phyloP scores from a whole-genome alignment of 1,284 basidiomycete genomes.

The Puccinia novopanici region DNA sequence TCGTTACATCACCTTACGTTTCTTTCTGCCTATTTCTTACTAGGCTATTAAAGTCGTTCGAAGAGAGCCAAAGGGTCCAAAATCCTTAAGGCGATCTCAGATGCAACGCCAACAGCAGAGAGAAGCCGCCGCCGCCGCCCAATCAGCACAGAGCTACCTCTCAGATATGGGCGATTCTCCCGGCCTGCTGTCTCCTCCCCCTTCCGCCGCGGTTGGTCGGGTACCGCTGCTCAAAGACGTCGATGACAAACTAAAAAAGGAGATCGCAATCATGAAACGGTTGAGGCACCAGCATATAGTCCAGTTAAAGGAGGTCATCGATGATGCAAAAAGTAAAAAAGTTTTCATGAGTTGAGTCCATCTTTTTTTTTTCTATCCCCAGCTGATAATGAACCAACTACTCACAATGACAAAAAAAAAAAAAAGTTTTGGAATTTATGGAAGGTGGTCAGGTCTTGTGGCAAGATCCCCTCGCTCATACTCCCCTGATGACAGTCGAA shows the following conservation, averaged over 20 bases:
- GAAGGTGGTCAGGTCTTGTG: constrained; percentile 91
- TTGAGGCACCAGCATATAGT: constrained; percentile 89
- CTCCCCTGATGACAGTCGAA: constrained; percentile 75
- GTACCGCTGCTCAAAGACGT: constrained; percentile 55
- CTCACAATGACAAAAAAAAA: not conserved
- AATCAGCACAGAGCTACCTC: not conserved
- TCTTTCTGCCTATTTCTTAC: not conserved
- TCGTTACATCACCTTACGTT: not conserved
- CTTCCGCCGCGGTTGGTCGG: not conserved
- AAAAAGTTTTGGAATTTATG: constrained; percentile 90
- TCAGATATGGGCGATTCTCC: not conserved
- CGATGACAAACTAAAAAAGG: constrained; percentile 77
- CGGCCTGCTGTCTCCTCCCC: not conserved
- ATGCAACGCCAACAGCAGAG: constrained; percentile 36
- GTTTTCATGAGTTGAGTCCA: constrained; percentile 77
- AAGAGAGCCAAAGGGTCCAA: constrained; percentile 48
- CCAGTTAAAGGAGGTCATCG: constrained; percentile 87
- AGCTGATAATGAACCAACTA: not conserved
- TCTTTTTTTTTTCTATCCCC: constrained; percentile 37
- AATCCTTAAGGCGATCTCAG: constrained; percentile 46
- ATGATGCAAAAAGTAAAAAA: constrained; percentile 83
- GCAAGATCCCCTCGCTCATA: constrained; percentile 59
- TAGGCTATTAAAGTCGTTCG: constrained; percentile 50
- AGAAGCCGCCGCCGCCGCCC: constrained; percentile 1
- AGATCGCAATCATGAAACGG: constrained; percentile 99